These are phyloP conservation scores for Serpula lacrymans DNA, from an alignment of 768 basidiomycete species.

Conservation along the genomic window DNA sequence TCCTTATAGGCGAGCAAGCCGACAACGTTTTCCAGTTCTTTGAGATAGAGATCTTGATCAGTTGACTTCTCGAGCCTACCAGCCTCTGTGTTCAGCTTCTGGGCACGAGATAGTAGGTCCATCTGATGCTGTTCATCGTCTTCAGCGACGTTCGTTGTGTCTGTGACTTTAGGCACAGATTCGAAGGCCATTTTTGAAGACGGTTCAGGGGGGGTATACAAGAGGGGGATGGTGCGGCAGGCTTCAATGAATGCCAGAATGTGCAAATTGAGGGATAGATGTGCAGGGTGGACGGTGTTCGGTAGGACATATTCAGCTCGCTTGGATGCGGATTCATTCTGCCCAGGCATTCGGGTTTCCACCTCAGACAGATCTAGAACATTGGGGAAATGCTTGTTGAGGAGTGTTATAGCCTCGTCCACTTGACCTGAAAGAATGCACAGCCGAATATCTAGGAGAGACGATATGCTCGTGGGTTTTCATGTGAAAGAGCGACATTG, in stretches of 20 bases:
- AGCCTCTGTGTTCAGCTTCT: slow-evolving; percentile 65
- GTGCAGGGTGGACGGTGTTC: slow-evolving; percentile 68
- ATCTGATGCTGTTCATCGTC: slow-evolving; percentile 41
- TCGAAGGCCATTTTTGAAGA: slow-evolving; percentile 8
- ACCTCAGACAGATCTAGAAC: slow-evolving; percentile 47
- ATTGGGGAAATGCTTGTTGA: slow-evolving; percentile 72
- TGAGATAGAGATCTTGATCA: slow-evolving; percentile 59
- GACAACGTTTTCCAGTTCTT: slow-evolving; percentile 71
- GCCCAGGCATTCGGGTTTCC: no score
- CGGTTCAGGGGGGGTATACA: slow-evolving; percentile 28
- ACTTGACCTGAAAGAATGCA: slow-evolving; percentile 76
- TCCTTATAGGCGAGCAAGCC: slow-evolving; percentile 81
- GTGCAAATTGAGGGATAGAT: slow-evolving; percentile 79
- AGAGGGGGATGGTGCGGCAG: slow-evolving; percentile 68
- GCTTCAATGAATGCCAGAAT: slow-evolving; percentile 87
- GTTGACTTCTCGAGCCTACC: slow-evolving; percentile 49
- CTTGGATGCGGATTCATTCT: slow-evolving; percentile 26
- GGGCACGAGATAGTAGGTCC: slow-evolving; percentile 52
- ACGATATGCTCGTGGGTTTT: not conserved
- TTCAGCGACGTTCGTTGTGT: slow-evolving; percentile 19
- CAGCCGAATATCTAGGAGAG: slow-evolving; percentile 57
- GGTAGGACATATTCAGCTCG: slow-evolving; percentile 48
- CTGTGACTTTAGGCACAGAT: slow-evolving; percentile 9
- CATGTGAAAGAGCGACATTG: slow-evolving; percentile 2
- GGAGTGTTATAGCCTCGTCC: slow-evolving; percentile 59